Percentiles rank a stretch among this genome's conserved stretches.
These are phyloP conservation scores for Datisca glomerata DNA, from an alignment of 306 rosid species.

Conservation along the genomic window DNA sequence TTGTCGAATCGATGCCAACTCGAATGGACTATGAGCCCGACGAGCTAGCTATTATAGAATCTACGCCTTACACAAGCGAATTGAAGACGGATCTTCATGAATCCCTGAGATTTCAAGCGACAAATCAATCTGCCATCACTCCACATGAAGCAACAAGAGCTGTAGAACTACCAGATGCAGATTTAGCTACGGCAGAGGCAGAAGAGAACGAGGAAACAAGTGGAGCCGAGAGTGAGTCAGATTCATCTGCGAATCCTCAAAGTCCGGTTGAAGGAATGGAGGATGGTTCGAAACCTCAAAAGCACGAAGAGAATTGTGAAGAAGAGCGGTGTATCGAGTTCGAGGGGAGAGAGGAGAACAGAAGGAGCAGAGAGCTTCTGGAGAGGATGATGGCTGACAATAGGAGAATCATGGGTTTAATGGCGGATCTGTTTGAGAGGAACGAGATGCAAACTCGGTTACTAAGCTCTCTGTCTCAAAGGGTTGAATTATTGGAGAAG, in stretches of 20 bases:
- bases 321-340: background rate
- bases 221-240: constrained; percentile 8
- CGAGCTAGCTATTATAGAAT: background rate
- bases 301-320: background rate
- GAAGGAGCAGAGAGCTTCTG: constrained; percentile 18
- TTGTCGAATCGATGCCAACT: background rate
- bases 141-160: background rate
- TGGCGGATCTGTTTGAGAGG: constrained; percentile 34
- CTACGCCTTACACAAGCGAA: background rate
- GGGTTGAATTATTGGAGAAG: constrained; percentile 57
- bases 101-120: background rate
- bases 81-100: background rate
- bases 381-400: constrained; percentile 51
- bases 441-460: constrained; percentile 39
- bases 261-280: constrained; percentile 5
- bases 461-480: constrained; percentile 36
- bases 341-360: constrained; percentile 3
- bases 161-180: background rate
- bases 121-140: background rate
- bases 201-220: constrained; percentile 18
- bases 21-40: no score
- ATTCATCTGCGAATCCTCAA: constrained; percentile 3
- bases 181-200: background rate
- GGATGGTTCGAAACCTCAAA: background rate
- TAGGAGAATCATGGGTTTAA: constrained; percentile 43